Conservation (phyloP, 345 rosid genomes). For the Populus deltoides region DNA sequence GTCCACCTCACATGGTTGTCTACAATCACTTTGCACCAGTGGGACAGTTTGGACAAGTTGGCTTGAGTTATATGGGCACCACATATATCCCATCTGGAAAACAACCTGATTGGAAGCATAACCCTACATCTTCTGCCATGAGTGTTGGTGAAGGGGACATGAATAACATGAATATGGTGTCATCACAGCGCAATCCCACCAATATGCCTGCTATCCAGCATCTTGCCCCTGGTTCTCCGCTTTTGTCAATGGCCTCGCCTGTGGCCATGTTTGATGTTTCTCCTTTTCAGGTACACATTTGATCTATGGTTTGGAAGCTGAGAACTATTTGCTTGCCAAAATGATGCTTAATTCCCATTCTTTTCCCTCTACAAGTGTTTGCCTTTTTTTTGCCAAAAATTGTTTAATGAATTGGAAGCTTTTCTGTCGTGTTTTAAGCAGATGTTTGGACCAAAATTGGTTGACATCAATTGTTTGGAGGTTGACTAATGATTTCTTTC, state of each 20-base stretch:
- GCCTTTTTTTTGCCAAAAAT: neutral
- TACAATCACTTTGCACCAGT: conserved; percentile 98
- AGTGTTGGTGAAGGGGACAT: conserved; percentile 62
- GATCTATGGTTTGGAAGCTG: neutral
- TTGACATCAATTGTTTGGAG: neutral
- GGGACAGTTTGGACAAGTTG: conserved; percentile 93
- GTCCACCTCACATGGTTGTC: conserved; percentile 92
- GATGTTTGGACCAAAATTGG: neutral
- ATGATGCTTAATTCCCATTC: neutral
- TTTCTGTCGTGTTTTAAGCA: neutral
- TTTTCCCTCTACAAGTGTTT: neutral
- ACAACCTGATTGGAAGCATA: conserved; percentile 95
- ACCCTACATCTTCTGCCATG: conserved; percentile 56
- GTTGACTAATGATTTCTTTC: neutral
- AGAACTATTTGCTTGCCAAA: neutral
- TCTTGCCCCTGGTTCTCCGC: conserved; percentile 71
- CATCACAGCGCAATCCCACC: conserved; percentile 55
- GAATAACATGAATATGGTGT: conserved; percentile 49
- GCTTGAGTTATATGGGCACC: conserved; percentile 93
- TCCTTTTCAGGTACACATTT: conserved; percentile 77
- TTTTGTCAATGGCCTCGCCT: conserved; percentile 73
- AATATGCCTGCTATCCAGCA: conserved; percentile 67
- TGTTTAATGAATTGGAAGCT: neutral
- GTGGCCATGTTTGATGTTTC: conserved; percentile 89
- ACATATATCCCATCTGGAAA: conserved; percentile 85